A percentile compares a stretch with the other conserved stretches of the same genome.
These are phyloP conservation scores for Coniferiporia sulphurascens DNA, from an alignment of 1,284 basidiomycete species.

Conservation along the genomic window DNA sequence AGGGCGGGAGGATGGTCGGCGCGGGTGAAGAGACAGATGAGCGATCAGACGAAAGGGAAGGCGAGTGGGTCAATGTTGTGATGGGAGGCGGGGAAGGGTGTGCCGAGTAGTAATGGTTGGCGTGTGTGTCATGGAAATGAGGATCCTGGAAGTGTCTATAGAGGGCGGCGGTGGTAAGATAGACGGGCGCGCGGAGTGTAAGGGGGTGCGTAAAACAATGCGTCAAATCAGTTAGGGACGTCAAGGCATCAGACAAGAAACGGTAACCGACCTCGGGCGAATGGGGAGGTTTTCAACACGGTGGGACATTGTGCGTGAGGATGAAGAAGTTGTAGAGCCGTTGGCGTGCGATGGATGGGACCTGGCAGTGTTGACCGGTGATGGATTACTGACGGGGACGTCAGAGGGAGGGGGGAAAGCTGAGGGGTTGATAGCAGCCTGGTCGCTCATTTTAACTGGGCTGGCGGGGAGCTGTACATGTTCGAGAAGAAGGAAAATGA, in stretches of 20 bases:
- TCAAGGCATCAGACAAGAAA: constrained; percentile 16
- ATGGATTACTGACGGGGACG: constrained; percentile 2
- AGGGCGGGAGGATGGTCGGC: constrained; percentile 32
- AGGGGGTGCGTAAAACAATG: not conserved
- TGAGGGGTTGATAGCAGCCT: constrained; percentile 2
- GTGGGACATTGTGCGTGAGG: constrained; percentile 36
- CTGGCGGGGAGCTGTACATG: not conserved
- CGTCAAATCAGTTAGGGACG: constrained; percentile 6
- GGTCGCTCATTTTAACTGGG: constrained; percentile 8
- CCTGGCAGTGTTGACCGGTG: not conserved
- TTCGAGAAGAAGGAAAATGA: not conserved
- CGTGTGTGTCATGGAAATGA: constrained; percentile 28
- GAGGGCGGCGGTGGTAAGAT: not conserved
- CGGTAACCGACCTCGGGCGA: constrained; percentile 13
- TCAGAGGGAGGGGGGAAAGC: constrained; percentile 4
- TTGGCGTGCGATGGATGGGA: constrained; percentile 2
- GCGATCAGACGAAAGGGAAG: constrained; percentile 55
- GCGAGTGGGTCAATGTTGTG: constrained; percentile 53
- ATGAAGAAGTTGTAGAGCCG: constrained; percentile 7
- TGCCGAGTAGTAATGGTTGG: constrained; percentile 35
- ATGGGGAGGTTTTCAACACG: constrained; percentile 34
- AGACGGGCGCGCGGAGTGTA: not conserved
- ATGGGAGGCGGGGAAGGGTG: constrained; percentile 52
- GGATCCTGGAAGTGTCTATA: constrained; percentile 4
- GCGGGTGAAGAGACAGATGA: constrained; percentile 56